Evolutionary conservation across 1,139 yeast genomes (phyloP).

Genomic region (Entelexis sorbosivorans): DNA sequence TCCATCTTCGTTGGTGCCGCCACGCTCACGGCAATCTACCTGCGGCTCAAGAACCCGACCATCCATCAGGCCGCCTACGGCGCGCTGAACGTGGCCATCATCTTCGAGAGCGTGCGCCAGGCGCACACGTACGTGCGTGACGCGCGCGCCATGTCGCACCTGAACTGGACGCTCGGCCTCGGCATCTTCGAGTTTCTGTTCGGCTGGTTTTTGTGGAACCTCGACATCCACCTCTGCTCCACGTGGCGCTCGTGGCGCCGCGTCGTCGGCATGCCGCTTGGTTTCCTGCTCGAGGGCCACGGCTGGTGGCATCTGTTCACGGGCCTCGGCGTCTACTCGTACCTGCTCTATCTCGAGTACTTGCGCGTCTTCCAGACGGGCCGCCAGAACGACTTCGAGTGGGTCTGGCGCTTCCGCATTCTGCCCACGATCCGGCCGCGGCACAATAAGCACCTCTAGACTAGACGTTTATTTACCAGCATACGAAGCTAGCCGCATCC

Average conservation of each 20-base stretch:
- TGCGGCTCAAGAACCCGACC: conserved; percentile 65
- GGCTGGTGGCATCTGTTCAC: conserved; percentile 84
- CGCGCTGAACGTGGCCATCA: conserved; percentile 49
- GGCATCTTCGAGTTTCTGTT: conserved; percentile 56
- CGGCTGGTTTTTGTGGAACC: conserved; percentile 76
- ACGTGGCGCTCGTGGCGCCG: conserved; percentile 54
- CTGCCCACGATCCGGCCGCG: conserved; percentile 10
- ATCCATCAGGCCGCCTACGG: conserved; percentile 79
- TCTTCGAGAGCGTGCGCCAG: conserved; percentile 44
- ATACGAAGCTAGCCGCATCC: neutral
- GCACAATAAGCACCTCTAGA: conserved; percentile 1
- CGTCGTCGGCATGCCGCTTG: conserved; percentile 71
- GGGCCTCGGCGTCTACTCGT: conserved; percentile 47
- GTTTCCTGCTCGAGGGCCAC: conserved; percentile 80
- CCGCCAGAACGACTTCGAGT: conserved; percentile 36
- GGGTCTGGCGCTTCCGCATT: conserved; percentile 43
- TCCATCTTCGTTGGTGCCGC: conserved; percentile 39
- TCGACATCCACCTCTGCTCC: conserved; percentile 74
- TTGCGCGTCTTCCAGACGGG: conserved; percentile 52
- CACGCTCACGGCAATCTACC: conserved; percentile 47
- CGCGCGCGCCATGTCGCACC: conserved; percentile 36
- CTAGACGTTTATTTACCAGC: neutral
- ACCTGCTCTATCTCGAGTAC: conserved; percentile 51
- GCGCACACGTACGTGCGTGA: conserved; percentile 45
- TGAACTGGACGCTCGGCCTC: conserved; percentile 44